Evolutionary conservation across 1,139 yeast genomes (phyloP).

Genomic region (Nakaseomyces sp.): DNA sequence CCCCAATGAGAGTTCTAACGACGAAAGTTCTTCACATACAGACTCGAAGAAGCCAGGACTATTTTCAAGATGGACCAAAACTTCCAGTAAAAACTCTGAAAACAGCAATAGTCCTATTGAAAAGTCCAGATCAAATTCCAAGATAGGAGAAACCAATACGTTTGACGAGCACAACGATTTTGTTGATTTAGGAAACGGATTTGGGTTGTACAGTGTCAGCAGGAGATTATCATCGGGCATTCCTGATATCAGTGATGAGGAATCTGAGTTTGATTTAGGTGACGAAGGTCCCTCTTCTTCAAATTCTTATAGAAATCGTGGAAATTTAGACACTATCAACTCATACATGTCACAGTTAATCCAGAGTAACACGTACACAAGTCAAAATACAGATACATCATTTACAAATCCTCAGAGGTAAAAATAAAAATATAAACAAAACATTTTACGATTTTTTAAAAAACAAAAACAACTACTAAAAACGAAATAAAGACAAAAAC

Average conservation of each 20-base stretch:
- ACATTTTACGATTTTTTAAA: not conserved
- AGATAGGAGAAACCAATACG: not conserved
- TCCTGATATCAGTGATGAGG: constrained; percentile 18
- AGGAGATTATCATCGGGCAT: constrained; percentile 30
- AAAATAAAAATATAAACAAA: not conserved
- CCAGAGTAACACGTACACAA: constrained; percentile 14
- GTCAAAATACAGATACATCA: constrained; percentile 5
- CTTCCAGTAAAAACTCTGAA: not conserved
- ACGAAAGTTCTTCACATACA: not conserved
- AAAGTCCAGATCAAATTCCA: not conserved
- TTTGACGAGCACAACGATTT: constrained; percentile 12
- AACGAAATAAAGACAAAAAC: not conserved
- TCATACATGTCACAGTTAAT: constrained; percentile 27
- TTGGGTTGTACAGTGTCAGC: constrained; percentile 24
- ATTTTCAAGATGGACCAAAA: not conserved
- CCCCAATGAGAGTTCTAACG: not conserved
- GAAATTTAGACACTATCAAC: constrained; percentile 17
- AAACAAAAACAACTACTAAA: not conserved
- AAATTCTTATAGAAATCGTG: constrained; percentile 11
- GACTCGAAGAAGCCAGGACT: constrained; percentile 1
- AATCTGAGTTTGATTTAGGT: constrained; percentile 6
- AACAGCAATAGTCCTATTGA: not conserved
- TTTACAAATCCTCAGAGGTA: not conserved
- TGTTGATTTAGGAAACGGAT: constrained; percentile 31
- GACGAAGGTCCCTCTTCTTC: constrained; percentile 12